Evolutionary conservation across 108 stramenopile genomes (phyloP), one percentile per base, ranked within the genome.

Genomic region (Skeletonema potamos): DNA sequence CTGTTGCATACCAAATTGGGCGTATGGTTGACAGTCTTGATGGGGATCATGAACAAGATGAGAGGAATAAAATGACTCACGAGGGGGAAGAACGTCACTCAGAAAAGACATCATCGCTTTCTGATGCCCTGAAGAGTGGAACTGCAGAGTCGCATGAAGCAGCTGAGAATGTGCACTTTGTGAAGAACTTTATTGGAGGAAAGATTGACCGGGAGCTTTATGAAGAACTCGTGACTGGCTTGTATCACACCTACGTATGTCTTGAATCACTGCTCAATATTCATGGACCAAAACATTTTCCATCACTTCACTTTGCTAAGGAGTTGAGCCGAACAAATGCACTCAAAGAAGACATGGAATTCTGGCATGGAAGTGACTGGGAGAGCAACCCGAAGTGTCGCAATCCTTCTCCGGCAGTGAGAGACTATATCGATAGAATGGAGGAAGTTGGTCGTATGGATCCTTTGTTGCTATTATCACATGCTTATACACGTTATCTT

Each of bases 401-500:
- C 1, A 44, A 58, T 55, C 84, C 87, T 26, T 89, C 86, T 4
- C 78, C 89, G 2, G 92, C 96, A 0, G 92, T 92, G 11, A 64
- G 51, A 29, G 91, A 93, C 61, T 96, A 96, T 43, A 59, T 94
- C 1, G 83, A 83, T 43, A 77, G 89, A 8, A 72, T 96, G 61
- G 66, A 84, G 8, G 43, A 86, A 27, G 71, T 94, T 8, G 77
- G 85, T 3, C 61, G 76, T 24, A 73, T 34, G 12, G 81, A 90
- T 12, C 92, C 92, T 1, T 58, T 92, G 34, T 72, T 92, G 43
- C 72, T 96, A n/a, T 54, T 96, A 17, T 80, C 91, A 0, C 96
- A 96, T 80, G 89, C 93, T 3, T 96, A 96, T 60, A 96, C 96
- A 5, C 86, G 96, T 2, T 94, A 96, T 65, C 77, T 96, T 58